Percentiles rank a stretch among this genome's conserved stretches.
phyloP scores from a whole-genome alignment of 2,329 filamentous ascomycete species.

The Fusarium hainanense region DNA sequence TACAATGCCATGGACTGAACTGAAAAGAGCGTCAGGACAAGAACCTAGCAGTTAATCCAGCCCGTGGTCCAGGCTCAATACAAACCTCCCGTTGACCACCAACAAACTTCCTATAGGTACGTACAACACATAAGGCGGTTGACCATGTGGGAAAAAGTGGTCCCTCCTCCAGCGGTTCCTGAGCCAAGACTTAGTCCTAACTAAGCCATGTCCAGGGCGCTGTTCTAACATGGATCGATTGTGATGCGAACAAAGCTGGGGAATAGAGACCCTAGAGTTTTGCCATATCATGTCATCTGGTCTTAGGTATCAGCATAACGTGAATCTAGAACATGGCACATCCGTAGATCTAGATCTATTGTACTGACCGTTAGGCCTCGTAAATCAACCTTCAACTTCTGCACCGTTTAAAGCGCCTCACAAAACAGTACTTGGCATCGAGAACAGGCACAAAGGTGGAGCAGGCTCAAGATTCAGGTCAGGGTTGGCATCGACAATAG shows the following conservation, averaged over 20 bases:
- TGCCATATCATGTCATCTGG: background rate
- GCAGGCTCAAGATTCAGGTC: constrained; percentile 14
- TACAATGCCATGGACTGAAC: constrained; percentile 5
- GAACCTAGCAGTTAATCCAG: constrained; percentile 8
- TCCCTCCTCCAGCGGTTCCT: background rate
- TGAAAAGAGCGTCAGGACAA: constrained; percentile 12
- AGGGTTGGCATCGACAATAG: constrained; percentile 34
- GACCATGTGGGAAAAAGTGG: constrained; percentile 40
- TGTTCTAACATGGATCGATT: background rate
- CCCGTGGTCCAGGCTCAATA: background rate
- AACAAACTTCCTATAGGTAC: background rate
- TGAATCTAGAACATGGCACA: background rate
- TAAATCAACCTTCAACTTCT: background rate
- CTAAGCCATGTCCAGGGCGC: background rate
- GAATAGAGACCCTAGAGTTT: background rate
- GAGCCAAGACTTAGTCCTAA: background rate
- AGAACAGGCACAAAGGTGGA: constrained; percentile 1
- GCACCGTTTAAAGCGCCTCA: background rate
- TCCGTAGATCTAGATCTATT: background rate
- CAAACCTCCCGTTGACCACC: background rate
- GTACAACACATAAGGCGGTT: constrained; percentile 4
- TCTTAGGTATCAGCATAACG: background rate
- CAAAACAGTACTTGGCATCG: background rate
- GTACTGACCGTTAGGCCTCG: background rate
- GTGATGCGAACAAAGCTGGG: background rate